phyloP scores from a whole-genome alignment of 306 rosid genomes.

The Quercus rubra region DNA sequence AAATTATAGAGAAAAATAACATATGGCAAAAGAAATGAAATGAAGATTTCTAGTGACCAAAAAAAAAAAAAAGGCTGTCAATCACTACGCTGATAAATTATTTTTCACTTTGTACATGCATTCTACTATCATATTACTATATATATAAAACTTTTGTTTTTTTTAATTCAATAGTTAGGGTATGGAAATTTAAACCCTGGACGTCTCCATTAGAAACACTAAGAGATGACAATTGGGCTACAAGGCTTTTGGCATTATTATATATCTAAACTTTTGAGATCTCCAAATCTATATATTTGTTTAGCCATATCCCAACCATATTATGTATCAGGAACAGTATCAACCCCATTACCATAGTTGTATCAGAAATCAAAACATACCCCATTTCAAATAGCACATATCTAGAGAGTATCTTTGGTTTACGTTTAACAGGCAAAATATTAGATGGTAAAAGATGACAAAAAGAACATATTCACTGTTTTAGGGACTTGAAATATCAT shows the following conservation, averaged over 20 bases:
- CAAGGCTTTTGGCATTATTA: neutral
- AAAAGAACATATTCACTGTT: neutral
- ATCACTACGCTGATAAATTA: too few species aligned
- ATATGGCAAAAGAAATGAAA: too few species aligned
- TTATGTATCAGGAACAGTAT: neutral
- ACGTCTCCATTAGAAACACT: too few species aligned
- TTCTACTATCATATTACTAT: neutral
- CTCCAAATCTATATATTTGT: neutral
- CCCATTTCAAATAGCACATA: neutral
- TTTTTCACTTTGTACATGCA: neutral
- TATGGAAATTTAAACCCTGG: too few species aligned
- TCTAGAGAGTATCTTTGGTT: neutral
- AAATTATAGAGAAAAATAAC: too few species aligned
- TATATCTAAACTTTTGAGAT: neutral
- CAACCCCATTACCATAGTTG: neutral
- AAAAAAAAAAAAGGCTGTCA: too few species aligned
- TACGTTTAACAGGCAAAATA: neutral
- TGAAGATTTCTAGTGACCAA: too few species aligned
- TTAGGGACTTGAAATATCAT: neutral
- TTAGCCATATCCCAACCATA: neutral
- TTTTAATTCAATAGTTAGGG: too few species aligned
- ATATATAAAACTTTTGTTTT: neutral
- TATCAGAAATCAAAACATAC: neutral
- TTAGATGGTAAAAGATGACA: neutral
- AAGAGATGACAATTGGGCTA: too few species aligned